Evolutionary conservation across 2,329 filamentous ascomycete species (phyloP), one percentile per base, ranked within the genome.

Genomic region (Colletotrichum viniferum): DNA sequence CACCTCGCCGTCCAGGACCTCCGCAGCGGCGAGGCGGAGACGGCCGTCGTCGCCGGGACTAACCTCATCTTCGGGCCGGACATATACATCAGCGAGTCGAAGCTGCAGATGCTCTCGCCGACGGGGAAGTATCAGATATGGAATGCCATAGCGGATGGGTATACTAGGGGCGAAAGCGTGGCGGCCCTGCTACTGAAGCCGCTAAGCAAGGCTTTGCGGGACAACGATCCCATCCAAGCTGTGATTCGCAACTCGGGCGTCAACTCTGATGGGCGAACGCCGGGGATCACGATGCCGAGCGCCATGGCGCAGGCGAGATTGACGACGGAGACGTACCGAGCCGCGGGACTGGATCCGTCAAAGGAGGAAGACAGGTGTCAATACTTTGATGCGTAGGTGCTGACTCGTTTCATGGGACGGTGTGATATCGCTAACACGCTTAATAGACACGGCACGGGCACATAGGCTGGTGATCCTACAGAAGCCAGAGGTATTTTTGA

Each of bases 111-210:
- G 61, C 75, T 79, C 16, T 76, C 73, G 32, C 77, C 78, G 13
- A 68, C 69, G 30, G 66, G 70, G 6, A 69, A 77, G 3, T 83
- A 78, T 10, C 80, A 78, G 24, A 81, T 79, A 10, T 84, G 81
- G 18, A 83, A 84, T 12, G 43, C 77, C 4, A 64, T 79, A 1
- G 83, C 79, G 0, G 81, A 85, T 12, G 83, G 83, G 0, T 84
- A 82, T 32, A 81, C 78, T 0, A 68, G 82, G 2, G 83, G 82
- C 1, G 90, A 92, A 63, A 90, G 89, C 0, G 80, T 90, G 5
- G 85, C 85, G 1, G 81, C 83, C 0, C 74, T 92, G 0, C 79
- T 92, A 0, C 77, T 93, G 0, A 92, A 92, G 78, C 82, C 79
- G 1, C 77, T 92, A 2, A 80, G 78, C 7, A 79, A 84, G 2